Percentiles rank a stretch among this genome's conserved stretches.
Evolutionary conservation across 192 early-diverging fungal species (phyloP).

Genomic region (Backusella australiensis): DNA sequence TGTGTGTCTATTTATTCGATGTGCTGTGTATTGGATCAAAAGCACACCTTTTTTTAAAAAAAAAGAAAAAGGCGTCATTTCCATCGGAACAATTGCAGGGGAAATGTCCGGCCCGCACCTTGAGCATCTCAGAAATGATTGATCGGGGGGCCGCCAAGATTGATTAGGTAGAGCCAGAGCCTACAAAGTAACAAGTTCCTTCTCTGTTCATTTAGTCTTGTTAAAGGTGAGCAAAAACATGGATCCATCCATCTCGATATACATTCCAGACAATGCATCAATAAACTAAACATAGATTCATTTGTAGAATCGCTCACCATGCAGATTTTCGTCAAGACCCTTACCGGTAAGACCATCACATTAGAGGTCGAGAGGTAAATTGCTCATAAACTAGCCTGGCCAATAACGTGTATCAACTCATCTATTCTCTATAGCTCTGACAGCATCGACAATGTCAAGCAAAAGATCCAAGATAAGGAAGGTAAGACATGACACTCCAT

Average conservation of each 20-base stretch:
- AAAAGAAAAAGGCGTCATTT: background rate
- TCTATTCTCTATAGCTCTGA: slow-evolving; percentile 33
- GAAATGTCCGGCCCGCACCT: background rate
- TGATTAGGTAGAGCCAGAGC: background rate
- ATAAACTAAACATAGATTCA: background rate
- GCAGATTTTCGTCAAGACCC: slow-evolving; percentile 68
- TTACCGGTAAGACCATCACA: slow-evolving; percentile 67
- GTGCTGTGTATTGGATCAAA: too few species aligned
- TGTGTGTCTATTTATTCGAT: too few species aligned
- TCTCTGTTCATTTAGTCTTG: slow-evolving; percentile 6
- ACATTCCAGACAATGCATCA: background rate
- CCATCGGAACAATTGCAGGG: too few species aligned
- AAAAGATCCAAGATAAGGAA: slow-evolving; percentile 60
- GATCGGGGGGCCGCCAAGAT: background rate
- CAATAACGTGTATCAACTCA: background rate
- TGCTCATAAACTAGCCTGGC: slow-evolving; percentile 27
- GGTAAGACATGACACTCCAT: slow-evolving; percentile 22
- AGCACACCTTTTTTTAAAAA: background rate
- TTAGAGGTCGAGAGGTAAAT: slow-evolving; percentile 55
- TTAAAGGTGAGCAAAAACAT: background rate
- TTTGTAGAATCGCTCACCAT: slow-evolving; percentile 35
- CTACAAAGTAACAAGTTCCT: slow-evolving; percentile 6
- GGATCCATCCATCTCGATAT: background rate
- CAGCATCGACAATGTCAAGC: slow-evolving; percentile 62
- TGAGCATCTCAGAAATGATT: background rate